Base-by-base conservation (phyloP, 179 eudicot species). In the Vitellaria paradoxa region DNA sequence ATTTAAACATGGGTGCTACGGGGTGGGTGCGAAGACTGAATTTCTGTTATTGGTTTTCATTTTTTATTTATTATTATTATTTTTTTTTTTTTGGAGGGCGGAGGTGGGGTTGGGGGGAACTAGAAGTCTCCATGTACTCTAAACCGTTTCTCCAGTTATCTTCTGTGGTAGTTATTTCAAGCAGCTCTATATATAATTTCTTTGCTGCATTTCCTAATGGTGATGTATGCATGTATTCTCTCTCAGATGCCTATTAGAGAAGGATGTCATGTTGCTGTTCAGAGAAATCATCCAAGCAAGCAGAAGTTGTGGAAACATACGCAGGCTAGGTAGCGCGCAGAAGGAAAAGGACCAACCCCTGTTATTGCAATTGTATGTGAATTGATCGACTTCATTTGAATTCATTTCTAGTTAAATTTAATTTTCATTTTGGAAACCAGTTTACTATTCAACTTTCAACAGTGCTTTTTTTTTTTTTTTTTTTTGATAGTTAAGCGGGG, bases 201-300 rank as follows among this genome's bases (percentile, higher is more conserved):
- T 73, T 20, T 42, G 24, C 5, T 2, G 30, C 45, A 24, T 72
- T 65, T n/a, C 11, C 40, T 60, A 3, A 59, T 59, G 21, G 7
- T 59, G 8, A 17, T 59, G 23, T n/a, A 59, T 59, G 23, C 63
- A 17, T 23, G 4, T 59, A 17, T 60, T 9, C 63, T 46, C 46
- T 76, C 49, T 6, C 86, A 92, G 97, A 89, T 92, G 97, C 97
- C 97, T 37, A 92, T 86, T 37, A 88, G 86, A 75, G 97, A 92
- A 88, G 97, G 94, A 73, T 92, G 97, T 76, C 97, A 92, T 82
- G 94, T 91, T 74, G 97, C 94, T 37, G 87, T 89, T 67, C 97
- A 92, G 83, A 89, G 82, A 83, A 88, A 81, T 82, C 91, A 92
- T 78, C 97, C 97, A 12, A 81, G 87, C 65, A 85, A 89, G 82